Evolutionary conservation across 2,329 filamentous ascomycete genomes (phyloP), one percentile per base, ranked within the genome.

Genomic region (Colletotrichum lini): DNA sequence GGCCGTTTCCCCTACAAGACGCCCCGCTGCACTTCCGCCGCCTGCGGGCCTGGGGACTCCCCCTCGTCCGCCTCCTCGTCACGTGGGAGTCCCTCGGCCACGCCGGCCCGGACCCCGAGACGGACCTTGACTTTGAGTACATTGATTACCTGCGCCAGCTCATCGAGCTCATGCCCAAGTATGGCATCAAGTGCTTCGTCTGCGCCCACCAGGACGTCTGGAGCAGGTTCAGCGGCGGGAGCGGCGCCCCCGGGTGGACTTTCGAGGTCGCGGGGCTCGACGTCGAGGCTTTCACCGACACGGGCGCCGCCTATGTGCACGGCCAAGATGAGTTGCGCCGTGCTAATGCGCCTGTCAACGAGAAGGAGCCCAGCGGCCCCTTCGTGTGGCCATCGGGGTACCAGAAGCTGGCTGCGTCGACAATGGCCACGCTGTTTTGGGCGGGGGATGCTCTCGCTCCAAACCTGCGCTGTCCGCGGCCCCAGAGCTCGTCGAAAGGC

Each of bases 161-260:
- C 21, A 73, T 84, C 4, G 77, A 80, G 42, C 68, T 82, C 64
- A 84, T 84, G 77, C 79, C 81, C 0, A 68, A 73, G 50, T 82
- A 81, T 57, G 82, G 82, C 26, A 76, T 84, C 54, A 80, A 80
- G 66, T 82, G 82, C 73, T 84, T 84, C 68, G 65, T 84, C n/a
- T 83, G 83, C 68, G 82, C 81, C 0, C 82, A 84, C 26, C 82
- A 84, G 72, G 82, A 84, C 53, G 82, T 83, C 13, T 84, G 82
- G 82, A 83, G 82, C 56, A 77, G 82, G 6, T 83, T 81, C 67
- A 82, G 82, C 40, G 82, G 82, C 12, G 82, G 82, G 0, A 84
- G 82, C 53, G 82, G 82, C 57, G 82, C 82, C 4, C 82, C 82
- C 0, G 79, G 80, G 9, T 84, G 82, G 82, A 84, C 82, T 0